Conservation (phyloP, 495 filamentous ascomycete species). For the Usnea hakonensis region DNA sequence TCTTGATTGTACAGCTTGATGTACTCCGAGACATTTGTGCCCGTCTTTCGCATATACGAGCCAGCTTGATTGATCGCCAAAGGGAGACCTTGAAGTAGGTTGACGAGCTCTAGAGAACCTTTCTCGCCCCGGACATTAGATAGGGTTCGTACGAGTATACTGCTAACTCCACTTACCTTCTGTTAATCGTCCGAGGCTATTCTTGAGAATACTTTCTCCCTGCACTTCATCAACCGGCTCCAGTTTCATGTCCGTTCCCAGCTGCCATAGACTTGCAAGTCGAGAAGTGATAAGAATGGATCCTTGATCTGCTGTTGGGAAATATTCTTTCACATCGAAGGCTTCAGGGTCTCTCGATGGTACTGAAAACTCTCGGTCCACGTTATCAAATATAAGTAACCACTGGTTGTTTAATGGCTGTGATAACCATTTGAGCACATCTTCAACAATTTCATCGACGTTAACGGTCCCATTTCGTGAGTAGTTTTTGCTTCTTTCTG, state of each 20-base stretch:
- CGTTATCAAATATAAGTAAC: slow-evolving; percentile 38
- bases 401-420: slow-evolving; percentile 30
- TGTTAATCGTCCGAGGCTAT: neutral
- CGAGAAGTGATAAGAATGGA: slow-evolving; percentile 37
- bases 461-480: slow-evolving; percentile 1
- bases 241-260: neutral
- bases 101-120: neutral
- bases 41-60: neutral
- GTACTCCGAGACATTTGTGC: neutral
- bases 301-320: slow-evolving; percentile 31
- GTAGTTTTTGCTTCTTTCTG: slow-evolving; percentile 8
- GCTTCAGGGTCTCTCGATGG: slow-evolving; percentile 28
- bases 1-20: neutral
- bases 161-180: neutral
- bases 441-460: slow-evolving; percentile 20
- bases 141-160: neutral
- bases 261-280: slow-evolving; percentile 16
- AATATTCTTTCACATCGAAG: slow-evolving; percentile 32
- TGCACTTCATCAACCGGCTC: neutral
- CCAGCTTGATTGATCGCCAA: neutral
- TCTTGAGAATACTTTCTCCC: neutral
- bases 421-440: slow-evolving; percentile 32
- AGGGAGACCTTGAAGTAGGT: neutral
- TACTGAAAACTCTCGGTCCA: neutral
- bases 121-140: neutral